Evolutionary conservation across 73 alveolate species (phyloP), one percentile per base, ranked within the genome.

Genomic region (Uronychia setigera): DNA sequence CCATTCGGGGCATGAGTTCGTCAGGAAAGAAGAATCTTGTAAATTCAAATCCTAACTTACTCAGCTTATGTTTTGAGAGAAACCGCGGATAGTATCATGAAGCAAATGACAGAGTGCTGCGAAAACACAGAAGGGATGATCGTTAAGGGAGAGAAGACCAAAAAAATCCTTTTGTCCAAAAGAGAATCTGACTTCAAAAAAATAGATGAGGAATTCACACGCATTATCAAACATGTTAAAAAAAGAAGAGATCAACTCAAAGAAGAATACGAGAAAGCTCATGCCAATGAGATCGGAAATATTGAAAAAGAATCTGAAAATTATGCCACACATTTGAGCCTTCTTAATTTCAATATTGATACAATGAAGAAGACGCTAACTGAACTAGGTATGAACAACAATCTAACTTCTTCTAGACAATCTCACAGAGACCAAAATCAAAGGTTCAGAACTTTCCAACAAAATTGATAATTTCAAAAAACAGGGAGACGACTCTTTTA

Each of bases 1-100:
- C 29, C 98, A 95, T 80, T 81, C 93, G 30, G 98, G 98, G 5
- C 98, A 95, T 78, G 90, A 91, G 67, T 95, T 95, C 89, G 96
- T 90, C 32, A 86, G 95, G 57, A 87, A 88, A 35, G 98, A 95
- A 74, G 97, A 95, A 76, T 90, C 97, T 31, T 83, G 92, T 81
- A 87, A 80, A 85, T 32, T 9, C 60, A 46, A 19, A 46, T 5
- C n/a, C 67, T 46, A 5, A 5, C 19, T 46, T 11, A 11, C 67
- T 87, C 97, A 35, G 88, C 89, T 78, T 84, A 32, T 32, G 88
- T 89, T 31, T 59, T 89, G n/a, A 79, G 82, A 80, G 95, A 89
- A 87, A 78, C 83, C 74, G 85, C 89, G 26, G 92, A 84, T 32
- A 58, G 29, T 28, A 80, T 89, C 80, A 74, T 83, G 29, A 82